These are phyloP conservation scores for Nakazawaea ishiwadae DNA, from an alignment of 805 yeast genomes.

Conservation along the genomic window DNA sequence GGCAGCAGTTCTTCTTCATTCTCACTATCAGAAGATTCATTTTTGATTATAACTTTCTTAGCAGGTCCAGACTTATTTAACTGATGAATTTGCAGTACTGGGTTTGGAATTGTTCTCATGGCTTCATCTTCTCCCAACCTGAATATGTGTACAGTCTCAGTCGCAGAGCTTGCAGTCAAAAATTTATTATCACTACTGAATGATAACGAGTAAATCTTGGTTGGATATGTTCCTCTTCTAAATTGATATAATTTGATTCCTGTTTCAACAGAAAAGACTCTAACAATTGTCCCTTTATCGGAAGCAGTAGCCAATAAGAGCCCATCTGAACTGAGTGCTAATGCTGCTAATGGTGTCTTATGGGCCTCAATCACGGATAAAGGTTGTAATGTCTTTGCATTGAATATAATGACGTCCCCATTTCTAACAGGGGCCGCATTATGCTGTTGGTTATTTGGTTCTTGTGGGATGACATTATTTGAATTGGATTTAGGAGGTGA, in stretches of 20 bases:
- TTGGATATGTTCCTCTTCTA: conserved; percentile 86
- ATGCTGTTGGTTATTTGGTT: conserved; percentile 3
- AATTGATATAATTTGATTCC: conserved; percentile 73
- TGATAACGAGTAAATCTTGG: conserved; percentile 74
- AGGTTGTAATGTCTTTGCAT: conserved; percentile 72
- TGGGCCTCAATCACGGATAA: conserved; percentile 88
- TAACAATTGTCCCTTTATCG: conserved; percentile 82
- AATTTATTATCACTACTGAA: conserved; percentile 74
- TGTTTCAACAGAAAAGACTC: conserved; percentile 74
- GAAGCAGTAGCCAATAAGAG: conserved; percentile 86
- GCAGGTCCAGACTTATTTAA: conserved; percentile 11
- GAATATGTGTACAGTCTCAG: conserved; percentile 92
- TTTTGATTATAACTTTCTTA: conserved; percentile 3
- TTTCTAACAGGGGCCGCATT: conserved; percentile 27
- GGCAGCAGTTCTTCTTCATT: conserved; percentile 18
- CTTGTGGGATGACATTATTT: not conserved
- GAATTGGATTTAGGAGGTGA: conserved; percentile 57
- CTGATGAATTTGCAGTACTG: conserved; percentile 18
- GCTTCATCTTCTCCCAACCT: conserved; percentile 52
- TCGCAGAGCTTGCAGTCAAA: conserved; percentile 81
- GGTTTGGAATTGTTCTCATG: conserved; percentile 24
- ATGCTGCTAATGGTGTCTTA: conserved; percentile 68
- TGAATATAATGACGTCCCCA: conserved; percentile 81
- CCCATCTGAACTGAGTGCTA: conserved; percentile 74
- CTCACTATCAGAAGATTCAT: conserved; percentile 12